Evolutionary conservation across 768 basidiomycete genomes (phyloP).

Genomic region (Lactifluus hygrophoroides): DNA sequence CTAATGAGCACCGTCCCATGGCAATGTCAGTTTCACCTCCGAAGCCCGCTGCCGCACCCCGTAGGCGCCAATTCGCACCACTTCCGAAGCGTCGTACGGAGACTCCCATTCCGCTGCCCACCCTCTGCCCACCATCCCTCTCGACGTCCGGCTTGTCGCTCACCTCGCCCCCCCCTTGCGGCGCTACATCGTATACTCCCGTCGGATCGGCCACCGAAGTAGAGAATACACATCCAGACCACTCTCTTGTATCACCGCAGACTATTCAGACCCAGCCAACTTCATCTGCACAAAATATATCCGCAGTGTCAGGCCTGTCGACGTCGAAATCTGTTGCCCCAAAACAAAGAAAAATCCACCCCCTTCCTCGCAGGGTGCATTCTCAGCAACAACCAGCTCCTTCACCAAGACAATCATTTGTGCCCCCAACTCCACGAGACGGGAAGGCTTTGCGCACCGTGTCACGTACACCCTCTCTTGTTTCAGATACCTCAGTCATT

Average conservation of each 20-base stretch:
- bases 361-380: background rate
- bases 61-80: constrained; percentile 7
- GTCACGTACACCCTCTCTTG: constrained; percentile 9
- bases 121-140: background rate
- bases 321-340: background rate
- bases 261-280: no score
- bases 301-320: background rate
- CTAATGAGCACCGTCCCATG: background rate
- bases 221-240: background rate
- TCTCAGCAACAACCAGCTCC: background rate
- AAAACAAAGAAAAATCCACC: background rate
- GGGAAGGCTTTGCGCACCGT: background rate
- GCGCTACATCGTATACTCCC: no score
- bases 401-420: background rate
- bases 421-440: background rate
- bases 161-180: background rate
- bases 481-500: background rate
- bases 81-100: background rate
- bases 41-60: background rate
- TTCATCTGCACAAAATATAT: background rate
- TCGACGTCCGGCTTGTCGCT: background rate
- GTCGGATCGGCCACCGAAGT: no score
- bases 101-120: background rate
- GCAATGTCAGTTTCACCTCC: background rate
- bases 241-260: background rate